phyloP scores from a whole-genome alignment of 768 basidiomycete genomes.

The Xerocomellus intermedius region DNA sequence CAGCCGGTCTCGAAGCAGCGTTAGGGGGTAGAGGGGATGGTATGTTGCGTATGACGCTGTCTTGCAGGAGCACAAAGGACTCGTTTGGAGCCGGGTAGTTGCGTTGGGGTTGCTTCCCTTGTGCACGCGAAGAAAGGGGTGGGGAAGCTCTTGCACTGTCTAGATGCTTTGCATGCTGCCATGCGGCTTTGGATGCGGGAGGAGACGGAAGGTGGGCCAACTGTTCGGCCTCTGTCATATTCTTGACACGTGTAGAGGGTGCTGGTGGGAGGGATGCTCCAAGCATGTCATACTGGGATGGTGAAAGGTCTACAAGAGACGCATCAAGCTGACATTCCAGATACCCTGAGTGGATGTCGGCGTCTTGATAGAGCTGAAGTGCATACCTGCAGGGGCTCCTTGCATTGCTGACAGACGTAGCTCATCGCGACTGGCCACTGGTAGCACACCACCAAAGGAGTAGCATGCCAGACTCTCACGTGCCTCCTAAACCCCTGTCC shows the following conservation, averaged over 20 bases:
- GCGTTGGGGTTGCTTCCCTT: conserved; percentile 60
- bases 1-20: conserved; percentile 43
- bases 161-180: conserved; percentile 55
- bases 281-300: conserved; percentile 86
- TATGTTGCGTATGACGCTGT: conserved; percentile 72
- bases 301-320: conserved; percentile 85
- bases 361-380: background rate
- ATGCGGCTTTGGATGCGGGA: conserved; percentile 55
- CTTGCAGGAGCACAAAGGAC: conserved; percentile 89
- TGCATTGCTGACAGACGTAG: conserved; percentile 84
- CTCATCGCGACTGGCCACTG: conserved; percentile 32
- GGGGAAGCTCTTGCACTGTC: conserved; percentile 32
- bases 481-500: background rate
- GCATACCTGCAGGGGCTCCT: conserved; percentile 81
- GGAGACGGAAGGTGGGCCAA: conserved; percentile 47
- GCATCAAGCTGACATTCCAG: conserved; percentile 63
- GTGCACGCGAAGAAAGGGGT: conserved; percentile 52
- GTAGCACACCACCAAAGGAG: background rate
- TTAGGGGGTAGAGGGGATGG: conserved; percentile 52
- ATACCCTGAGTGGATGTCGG: conserved; percentile 8
- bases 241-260: conserved; percentile 39
- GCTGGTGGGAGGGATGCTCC: conserved; percentile 64
- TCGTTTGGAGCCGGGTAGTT: conserved; percentile 64
- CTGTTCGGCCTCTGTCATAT: conserved; percentile 44
- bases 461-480: background rate